These are phyloP conservation scores for Clonostachys sp. DNA, from an alignment of 2,329 filamentous ascomycete species.

Conservation along the genomic window DNA sequence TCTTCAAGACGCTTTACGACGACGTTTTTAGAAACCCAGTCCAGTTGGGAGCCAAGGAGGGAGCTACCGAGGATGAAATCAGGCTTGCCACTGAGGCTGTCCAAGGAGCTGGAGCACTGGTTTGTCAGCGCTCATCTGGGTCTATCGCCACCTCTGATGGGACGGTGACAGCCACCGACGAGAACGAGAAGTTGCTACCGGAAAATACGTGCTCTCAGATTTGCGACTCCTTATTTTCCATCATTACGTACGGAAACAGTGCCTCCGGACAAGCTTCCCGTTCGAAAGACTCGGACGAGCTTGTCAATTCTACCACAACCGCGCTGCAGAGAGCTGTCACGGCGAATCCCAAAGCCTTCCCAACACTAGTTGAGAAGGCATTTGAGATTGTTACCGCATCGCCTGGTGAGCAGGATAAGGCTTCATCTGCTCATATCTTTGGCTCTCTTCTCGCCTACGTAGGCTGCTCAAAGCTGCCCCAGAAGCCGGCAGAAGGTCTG, in stretches of 20 bases:
- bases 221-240: slow-evolving; percentile 24
- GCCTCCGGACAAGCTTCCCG: slow-evolving; percentile 7
- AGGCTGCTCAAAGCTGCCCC: slow-evolving; percentile 37
- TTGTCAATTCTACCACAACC: slow-evolving; percentile 33
- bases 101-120: slow-evolving; percentile 38
- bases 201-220: slow-evolving; percentile 28
- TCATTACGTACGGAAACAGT: slow-evolving; percentile 14
- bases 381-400: slow-evolving; percentile 13
- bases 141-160: neutral
- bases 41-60: slow-evolving; percentile 14
- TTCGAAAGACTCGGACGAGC: slow-evolving; percentile 19
- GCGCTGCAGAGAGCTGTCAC: slow-evolving; percentile 31
- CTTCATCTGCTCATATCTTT: slow-evolving; percentile 9
- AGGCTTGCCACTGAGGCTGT: slow-evolving; percentile 36
- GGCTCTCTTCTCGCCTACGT: slow-evolving; percentile 41
- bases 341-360: slow-evolving; percentile 27
- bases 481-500: slow-evolving; percentile 16
- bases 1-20: slow-evolving; percentile 35
- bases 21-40: slow-evolving; percentile 35
- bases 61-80: slow-evolving; percentile 27
- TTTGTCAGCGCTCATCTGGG: slow-evolving; percentile 25
- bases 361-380: slow-evolving; percentile 20
- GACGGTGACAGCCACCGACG: slow-evolving; percentile 3
- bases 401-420: slow-evolving; percentile 7
- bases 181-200: slow-evolving; percentile 21